Conservation (phyloP, 768 basidiomycete species). For the Leucocoprinus sp. region DNA sequence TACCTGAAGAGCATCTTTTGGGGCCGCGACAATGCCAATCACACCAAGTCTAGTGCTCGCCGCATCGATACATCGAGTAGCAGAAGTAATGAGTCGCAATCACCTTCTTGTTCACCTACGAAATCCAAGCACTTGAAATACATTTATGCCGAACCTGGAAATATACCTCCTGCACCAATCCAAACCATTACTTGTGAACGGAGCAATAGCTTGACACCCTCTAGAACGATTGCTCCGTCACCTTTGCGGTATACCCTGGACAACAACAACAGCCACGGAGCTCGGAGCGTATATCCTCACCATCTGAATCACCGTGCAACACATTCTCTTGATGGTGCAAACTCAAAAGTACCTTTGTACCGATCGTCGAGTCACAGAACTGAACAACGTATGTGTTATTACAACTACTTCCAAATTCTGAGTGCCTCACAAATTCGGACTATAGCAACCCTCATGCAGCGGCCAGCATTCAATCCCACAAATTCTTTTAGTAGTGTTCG, state of each 20-base stretch:
- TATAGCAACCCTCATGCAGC: constrained; percentile 15
- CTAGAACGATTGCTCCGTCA: constrained; percentile 29
- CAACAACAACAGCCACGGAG: constrained; percentile 17
- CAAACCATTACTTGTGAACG: constrained; percentile 28
- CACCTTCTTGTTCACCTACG: constrained; percentile 18
- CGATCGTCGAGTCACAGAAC: constrained; percentile 36
- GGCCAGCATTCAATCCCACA: constrained; percentile 19
- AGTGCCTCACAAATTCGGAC: constrained; percentile 10
- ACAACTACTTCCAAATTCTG: neutral
- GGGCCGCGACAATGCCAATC: constrained; percentile 4
- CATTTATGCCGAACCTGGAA: constrained; percentile 30
- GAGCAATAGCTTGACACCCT: constrained; percentile 28
- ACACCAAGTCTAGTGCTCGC: constrained; percentile 4
- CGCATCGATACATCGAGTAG: neutral
- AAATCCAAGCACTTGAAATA: constrained; percentile 26
- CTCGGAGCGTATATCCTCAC: constrained; percentile 21
- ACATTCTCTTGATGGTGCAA: constrained; percentile 5
- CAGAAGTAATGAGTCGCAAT: constrained; percentile 27
- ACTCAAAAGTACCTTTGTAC: constrained; percentile 21
- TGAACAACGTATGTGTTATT: constrained; percentile 33
- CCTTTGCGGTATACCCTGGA: constrained; percentile 35
- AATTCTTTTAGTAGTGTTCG: constrained; percentile 33
- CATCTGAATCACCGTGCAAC: constrained; percentile 16
- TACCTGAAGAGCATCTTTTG: constrained; percentile 10
- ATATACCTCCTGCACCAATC: constrained; percentile 27